Evolutionary conservation across 164 flowering plant species (phyloP).

Genomic region (Litsea cubeba): DNA sequence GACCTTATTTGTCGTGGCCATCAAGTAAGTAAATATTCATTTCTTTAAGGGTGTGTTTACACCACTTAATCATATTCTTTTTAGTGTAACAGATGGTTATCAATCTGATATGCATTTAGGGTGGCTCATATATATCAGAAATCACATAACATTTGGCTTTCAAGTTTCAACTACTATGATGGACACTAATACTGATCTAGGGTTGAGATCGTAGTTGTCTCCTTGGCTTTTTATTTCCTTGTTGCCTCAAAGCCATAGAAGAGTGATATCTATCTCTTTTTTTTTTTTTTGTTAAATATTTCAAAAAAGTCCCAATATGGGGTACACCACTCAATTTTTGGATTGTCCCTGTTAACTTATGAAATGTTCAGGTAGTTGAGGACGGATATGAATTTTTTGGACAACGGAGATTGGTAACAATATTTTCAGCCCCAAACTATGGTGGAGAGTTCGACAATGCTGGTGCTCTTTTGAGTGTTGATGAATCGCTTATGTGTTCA

Average conservation of each 20-base stretch:
- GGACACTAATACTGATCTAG: neutral
- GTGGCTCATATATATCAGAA: neutral
- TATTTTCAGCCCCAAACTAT: slow-evolving; percentile 57
- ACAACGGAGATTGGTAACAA: slow-evolving; percentile 40
- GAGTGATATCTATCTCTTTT: neutral
- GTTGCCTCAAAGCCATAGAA: neutral
- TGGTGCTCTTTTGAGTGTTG: slow-evolving; percentile 46
- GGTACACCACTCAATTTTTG: neutral
- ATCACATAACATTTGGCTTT: neutral
- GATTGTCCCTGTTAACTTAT: neutral
- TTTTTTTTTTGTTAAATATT: too few species aligned
- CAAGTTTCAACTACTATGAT: neutral
- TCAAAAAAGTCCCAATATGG: neutral
- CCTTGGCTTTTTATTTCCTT: neutral
- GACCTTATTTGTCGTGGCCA: slow-evolving; percentile 54
- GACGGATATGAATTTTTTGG: slow-evolving; percentile 61
- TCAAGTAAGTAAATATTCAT: slow-evolving; percentile 30
- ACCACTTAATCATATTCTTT: neutral
- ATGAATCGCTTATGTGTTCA: slow-evolving; percentile 37
- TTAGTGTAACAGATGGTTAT: neutral
- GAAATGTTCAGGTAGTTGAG: slow-evolving; percentile 42
- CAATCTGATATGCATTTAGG: neutral
- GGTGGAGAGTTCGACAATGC: slow-evolving; percentile 56
- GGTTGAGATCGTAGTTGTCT: neutral
- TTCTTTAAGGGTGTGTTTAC: neutral